A percentile compares a stretch with the other conserved stretches of the same genome.
These are phyloP conservation scores for Mortierella claussenii DNA, from an alignment of 192 early-diverging fungal genomes.

Conservation along the genomic window DNA sequence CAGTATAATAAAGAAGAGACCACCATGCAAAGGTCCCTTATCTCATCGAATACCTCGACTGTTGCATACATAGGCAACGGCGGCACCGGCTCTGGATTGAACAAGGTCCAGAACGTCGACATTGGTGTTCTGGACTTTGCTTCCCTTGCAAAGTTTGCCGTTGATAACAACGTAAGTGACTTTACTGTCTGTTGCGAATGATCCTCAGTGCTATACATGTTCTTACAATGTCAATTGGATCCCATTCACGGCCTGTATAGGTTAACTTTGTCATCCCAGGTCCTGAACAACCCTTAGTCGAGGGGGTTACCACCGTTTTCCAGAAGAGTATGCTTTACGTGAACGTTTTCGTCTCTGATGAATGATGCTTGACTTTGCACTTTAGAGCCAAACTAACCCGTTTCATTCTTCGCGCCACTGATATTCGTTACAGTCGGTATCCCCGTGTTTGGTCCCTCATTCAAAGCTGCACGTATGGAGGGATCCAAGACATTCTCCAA, in stretches of 20 bases:
- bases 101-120: conserved; percentile 85
- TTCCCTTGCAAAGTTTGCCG: conserved; percentile 81
- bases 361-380: no score
- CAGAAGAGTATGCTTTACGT: conserved; percentile 73
- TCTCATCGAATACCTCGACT: no score
- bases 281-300: conserved; percentile 96
- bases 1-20: no score
- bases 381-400: no score
- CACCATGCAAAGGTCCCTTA: no score
- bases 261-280: conserved; percentile 90
- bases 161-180: conserved; percentile 73
- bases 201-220: no score
- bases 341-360: no score
- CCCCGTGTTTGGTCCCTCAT: conserved; percentile 92
- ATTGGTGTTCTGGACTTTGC: conserved; percentile 79
- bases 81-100: conserved; percentile 78
- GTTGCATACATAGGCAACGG: conserved; percentile 95
- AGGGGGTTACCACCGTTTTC: conserved; percentile 87
- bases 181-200: no score
- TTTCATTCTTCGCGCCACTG: no score
- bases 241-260: no score
- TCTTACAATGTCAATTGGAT: no score
- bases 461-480: conserved; percentile 90
- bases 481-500: conserved; percentile 99
- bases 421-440: conserved; percentile 80